Base-by-base conservation (phyloP, 2,329 filamentous ascomycete genomes). In the Nemania sp. region DNA sequence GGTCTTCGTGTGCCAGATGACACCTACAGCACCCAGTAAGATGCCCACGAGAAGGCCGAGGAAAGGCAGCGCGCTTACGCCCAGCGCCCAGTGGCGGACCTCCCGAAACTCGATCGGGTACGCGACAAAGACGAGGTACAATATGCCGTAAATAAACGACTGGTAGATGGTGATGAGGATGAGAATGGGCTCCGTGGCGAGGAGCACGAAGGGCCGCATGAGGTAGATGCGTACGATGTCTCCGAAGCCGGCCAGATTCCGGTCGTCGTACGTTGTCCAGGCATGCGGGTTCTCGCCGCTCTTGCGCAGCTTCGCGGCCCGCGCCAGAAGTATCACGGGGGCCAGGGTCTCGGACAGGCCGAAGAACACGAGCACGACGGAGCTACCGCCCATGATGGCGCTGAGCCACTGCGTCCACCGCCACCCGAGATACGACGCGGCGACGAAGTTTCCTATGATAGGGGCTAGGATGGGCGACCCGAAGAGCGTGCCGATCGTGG, bases 121-220 rank as follows among this genome's bases (percentile, higher is more conserved):
- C 1, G 79, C 74, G 53, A 80, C 77, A 0, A 83, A 73, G 0
- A 75, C 77, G 47, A 81, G 72, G 65, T 81, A 82, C 17, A 82
- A 71, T 3, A 82, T 67, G 3, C 73, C 74, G 58, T 81, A 83
- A 21, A 80, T 75, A 60, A 81, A 80, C 0, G 78, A 75, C 5
- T 76, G 76, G 55, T 80, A 80, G 13, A 79, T 65, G 2, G 78
- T 75, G 32, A 81, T 77, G 39, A 73, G 75, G 1, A 76, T 73
- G 11, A 82, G 75, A 68, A 82, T 81, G 0, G 80, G 79, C 60
- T 82, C 79, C 1, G 76, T 80, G 15, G 74, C 61, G 3, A 83
- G 70, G 78, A 83, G 62, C 54, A 45, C 63, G 63, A 61, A 68
- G 59, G 59, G 68, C 12, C 61, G 54, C 45, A 57, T 42, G 43